Conservation (phyloP, 768 basidiomycete species). For the Crepidotus variabilis region DNA sequence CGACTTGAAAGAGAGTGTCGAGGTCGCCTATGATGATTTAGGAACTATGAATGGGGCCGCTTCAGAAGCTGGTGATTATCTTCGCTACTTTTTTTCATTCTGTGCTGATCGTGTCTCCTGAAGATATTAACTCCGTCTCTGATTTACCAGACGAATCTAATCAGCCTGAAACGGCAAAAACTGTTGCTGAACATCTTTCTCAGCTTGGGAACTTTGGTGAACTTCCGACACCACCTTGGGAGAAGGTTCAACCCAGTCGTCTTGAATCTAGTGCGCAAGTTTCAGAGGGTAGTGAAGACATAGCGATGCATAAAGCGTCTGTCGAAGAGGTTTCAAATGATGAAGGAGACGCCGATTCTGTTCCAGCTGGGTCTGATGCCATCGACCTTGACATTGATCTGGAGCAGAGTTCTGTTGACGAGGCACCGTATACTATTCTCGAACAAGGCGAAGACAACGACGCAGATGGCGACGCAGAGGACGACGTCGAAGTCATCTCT, state of each 20-base stretch:
- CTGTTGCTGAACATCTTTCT: neutral
- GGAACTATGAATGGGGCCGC: too few relatives aligned
- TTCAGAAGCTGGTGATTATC: too few relatives aligned
- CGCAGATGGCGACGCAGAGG: constrained; percentile 12
- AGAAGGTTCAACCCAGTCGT: neutral
- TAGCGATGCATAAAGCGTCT: too few relatives aligned
- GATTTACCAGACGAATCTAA: neutral
- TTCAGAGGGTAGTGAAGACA: too few relatives aligned
- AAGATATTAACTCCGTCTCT: neutral
- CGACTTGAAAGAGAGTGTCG: neutral
- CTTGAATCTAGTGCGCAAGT: neutral
- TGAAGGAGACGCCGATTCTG: neutral
- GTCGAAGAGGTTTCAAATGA: too few relatives aligned
- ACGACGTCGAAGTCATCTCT: constrained; percentile 15
- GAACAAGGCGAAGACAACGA: constrained; percentile 8
- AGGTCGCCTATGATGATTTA: too few relatives aligned
- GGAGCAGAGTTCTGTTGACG: too few relatives aligned
- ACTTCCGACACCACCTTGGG: neutral
- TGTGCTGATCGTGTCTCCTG: neutral
- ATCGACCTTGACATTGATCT: neutral
- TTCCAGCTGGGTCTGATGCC: neutral
- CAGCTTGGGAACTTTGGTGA: neutral
- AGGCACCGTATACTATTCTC: neutral
- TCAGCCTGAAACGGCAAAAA: neutral
- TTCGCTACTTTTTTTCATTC: neutral